Evolutionary conservation across 2,329 filamentous ascomycete species (phyloP), one percentile per base, ranked within the genome.

Genomic region (Didymella lethalis): DNA sequence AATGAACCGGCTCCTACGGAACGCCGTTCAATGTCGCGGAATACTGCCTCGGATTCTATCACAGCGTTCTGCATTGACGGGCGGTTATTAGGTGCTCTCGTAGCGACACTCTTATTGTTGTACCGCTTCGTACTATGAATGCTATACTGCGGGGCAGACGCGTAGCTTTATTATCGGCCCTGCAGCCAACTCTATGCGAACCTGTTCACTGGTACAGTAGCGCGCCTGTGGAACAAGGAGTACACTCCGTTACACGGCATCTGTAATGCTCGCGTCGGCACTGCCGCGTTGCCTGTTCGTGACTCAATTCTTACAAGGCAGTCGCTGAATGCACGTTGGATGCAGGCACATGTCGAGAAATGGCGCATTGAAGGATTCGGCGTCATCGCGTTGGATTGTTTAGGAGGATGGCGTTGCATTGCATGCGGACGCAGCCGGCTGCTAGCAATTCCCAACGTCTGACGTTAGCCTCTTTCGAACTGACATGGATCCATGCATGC

Each of bases 381-480:
- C 43, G 44, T 46, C 40, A 25, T 45, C 18, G 48, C 26, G 48
- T 59, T 38, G 48, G 31, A 48, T 54, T 26, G 29, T 46, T n/a
- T 53, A 49, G 38, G 12, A 41, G 32, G 38, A 54, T 53, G 56
- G 56, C 56, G 56, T 58, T 54, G 50, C 32, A 54, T 40, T 62
- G 63, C 49, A 57, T 52, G 62, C 71, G 69, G 70, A 68, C 67
- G 58, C 63, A 71, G 66, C 71, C 68, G 72, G 66, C 60, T 68
- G 50, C 66, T 69, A 70, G 67, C 66, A 62, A 56, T 63, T 62
- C 64, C 54, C 66, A 71, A 74, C 69, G 70, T 71, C 66, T 68
- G 54, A 64, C 62, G 72, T 75, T 75, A 76, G 74, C 73, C 73
- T 74, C 64, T 65, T 73, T 70, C 57, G 69, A 71, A 63, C 64